Evolutionary conservation across 805 yeast species (phyloP), one percentile per base, ranked within the genome.

Genomic region (Candida hungchunana): DNA sequence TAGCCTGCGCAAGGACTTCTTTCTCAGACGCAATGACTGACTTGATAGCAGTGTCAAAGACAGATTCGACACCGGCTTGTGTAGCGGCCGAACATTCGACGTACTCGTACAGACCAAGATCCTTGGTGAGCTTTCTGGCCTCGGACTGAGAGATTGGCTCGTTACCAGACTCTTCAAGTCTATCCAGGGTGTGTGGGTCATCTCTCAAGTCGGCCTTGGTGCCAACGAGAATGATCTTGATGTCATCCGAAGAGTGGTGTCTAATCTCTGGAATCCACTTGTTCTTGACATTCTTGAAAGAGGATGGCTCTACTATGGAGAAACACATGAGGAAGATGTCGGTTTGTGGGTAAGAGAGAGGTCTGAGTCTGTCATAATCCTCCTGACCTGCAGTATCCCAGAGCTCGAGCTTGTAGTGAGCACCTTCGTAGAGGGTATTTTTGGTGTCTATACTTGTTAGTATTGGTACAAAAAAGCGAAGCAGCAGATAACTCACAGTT

Each of bases 351-450:
- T 88, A 88, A 7, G 93, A 82, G 43, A 88, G 66, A 3, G 96
- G 96, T 60, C 96, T 71, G 52, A 87, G 69, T 42, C 95, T 70
- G 58, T 88, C 96, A 59, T 87, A 87, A 57, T 87, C 96, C 53
- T 84, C 82, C 62, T 88, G 96, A 18, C 96, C 96, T 4, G 96
- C 96, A 12, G 96, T 88, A 73, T 88, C 96, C 96, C 96, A 88
- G 30, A 88, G 70, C 17, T 94, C 95, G 34, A 88, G 68, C 53
- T 85, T 86, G 52, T 83, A 80, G 36, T 86, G 84, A 51, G 81
- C 87, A 19, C 83, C 81, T 51, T 82, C 90, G 15, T 80, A 79
- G 71, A 86, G 75, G 18, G 88, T 87, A 28, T 82, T 81, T 13
- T 95, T 90, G 3, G 95, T 76, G 59, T 88, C 42, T 38, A 17